Conservation (phyloP, 768 basidiomycete species). For the Plicaturopsis crispa region DNA sequence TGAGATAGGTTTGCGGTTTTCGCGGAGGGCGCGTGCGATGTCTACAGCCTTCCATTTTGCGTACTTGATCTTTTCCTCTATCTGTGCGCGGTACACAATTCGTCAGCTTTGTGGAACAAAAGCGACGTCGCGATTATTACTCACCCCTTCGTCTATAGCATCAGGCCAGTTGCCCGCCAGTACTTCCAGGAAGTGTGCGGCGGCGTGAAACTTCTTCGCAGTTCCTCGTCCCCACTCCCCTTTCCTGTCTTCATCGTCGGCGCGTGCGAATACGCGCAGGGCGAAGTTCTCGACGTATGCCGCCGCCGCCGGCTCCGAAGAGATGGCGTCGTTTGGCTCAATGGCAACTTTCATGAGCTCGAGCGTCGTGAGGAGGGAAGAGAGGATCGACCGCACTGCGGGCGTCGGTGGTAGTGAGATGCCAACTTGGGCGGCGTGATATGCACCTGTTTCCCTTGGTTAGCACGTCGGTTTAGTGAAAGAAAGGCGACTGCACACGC, state of each 20-base stretch:
- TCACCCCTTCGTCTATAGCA: too few relatives aligned
- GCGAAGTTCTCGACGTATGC: slow-evolving; percentile 97
- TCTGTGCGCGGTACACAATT: too few relatives aligned
- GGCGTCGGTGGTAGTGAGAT: slow-evolving; percentile 66
- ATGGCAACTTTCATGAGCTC: slow-evolving; percentile 78
- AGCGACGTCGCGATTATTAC: too few relatives aligned
- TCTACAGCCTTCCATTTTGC: slow-evolving; percentile 98
- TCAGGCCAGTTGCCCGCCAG: too few relatives aligned
- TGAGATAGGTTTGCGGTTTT: slow-evolving; percentile 76
- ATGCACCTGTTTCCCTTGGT: slow-evolving; percentile 69
- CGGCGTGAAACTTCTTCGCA: slow-evolving; percentile 91
- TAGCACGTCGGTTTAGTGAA: too few relatives aligned
- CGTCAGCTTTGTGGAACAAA: too few relatives aligned
- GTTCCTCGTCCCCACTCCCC: slow-evolving; percentile 80
- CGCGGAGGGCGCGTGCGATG: slow-evolving; percentile 91
- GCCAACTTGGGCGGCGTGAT: slow-evolving; percentile 87
- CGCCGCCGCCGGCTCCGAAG: slow-evolving; percentile 72
- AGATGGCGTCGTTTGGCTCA: slow-evolving; percentile 70
- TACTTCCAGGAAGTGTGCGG: slow-evolving; percentile 90
- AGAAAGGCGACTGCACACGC: slow-evolving; percentile 28
- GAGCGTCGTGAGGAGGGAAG: slow-evolving; percentile 66
- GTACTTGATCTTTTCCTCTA: slow-evolving; percentile 85
- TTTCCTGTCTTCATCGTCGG: slow-evolving; percentile 86
- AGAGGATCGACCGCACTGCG: slow-evolving; percentile 50
- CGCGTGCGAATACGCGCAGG: slow-evolving; percentile 75